These are phyloP conservation scores for Hippophae tibetana DNA, from an alignment of 306 rosid species.

Conservation along the genomic window DNA sequence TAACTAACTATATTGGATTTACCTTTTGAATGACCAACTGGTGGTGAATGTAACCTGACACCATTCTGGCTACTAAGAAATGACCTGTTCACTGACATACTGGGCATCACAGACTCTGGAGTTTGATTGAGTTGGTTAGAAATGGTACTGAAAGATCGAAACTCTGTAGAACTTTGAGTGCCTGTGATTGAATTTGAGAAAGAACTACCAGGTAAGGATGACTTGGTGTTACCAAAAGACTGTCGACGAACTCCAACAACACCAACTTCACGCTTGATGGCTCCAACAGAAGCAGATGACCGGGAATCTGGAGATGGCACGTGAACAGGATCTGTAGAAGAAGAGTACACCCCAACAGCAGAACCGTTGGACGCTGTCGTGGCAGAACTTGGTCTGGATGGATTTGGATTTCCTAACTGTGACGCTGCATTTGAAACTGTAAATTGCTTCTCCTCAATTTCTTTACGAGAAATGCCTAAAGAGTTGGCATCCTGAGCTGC, in stretches of 20 bases:
- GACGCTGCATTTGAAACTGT: constrained; percentile 26
- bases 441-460: constrained; percentile 41
- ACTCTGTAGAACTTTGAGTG: constrained; percentile 55
- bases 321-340: constrained; percentile 96
- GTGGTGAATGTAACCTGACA: constrained; percentile 62
- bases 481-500: constrained; percentile 32
- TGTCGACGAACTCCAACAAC: constrained; percentile 77
- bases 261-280: constrained; percentile 95
- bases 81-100: constrained; percentile 38
- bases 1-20: constrained; percentile 10
- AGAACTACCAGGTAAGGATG: constrained; percentile 46
- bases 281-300: constrained; percentile 78
- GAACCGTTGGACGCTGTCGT: constrained; percentile 44
- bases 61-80: constrained; percentile 47
- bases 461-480: constrained; percentile 30
- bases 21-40: constrained; percentile 86
- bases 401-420: constrained; percentile 45
- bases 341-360: constrained; percentile 80
- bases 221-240: constrained; percentile 47
- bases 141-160: constrained; percentile 43
- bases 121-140: constrained; percentile 54
- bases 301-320: constrained; percentile 96
- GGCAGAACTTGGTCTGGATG: constrained; percentile 36
- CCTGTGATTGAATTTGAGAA: constrained; percentile 39
- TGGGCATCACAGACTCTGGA: constrained; percentile 49